These are phyloP conservation scores for Calvatia gigantea DNA, from an alignment of 768 basidiomycete genomes.

Conservation along the genomic window DNA sequence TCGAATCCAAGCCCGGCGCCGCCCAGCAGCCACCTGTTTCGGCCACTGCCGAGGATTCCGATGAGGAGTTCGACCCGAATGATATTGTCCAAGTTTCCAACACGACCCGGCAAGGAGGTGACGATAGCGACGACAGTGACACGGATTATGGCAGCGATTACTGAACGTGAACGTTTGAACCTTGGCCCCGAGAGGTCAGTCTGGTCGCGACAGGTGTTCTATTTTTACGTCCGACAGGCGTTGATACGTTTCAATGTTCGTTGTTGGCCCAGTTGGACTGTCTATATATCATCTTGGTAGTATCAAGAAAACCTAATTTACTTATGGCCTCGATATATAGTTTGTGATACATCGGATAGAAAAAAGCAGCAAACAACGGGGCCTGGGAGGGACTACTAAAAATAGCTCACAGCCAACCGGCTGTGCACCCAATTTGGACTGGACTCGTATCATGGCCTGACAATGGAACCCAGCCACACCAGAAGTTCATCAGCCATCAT, in stretches of 20 bases:
- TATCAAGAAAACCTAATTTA: no score
- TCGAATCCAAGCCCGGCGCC: background rate
- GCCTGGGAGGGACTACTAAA: background rate
- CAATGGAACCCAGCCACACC: background rate
- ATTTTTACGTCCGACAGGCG: background rate
- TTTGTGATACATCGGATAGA: background rate
- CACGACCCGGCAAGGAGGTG: background rate
- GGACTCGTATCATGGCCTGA: no score
- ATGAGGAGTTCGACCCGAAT: conserved; percentile 32
- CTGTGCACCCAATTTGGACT: background rate
- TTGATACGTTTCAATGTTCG: no score
- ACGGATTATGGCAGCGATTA: conserved; percentile 20
- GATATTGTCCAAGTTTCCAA: conserved; percentile 17
- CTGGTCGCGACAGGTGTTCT: no score
- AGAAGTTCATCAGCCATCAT: background rate
- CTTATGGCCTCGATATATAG: no score
- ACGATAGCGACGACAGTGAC: conserved; percentile 16
- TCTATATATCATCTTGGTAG: no score
- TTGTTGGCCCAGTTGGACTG: no score
- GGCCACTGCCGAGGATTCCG: conserved; percentile 18
- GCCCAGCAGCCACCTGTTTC: background rate
- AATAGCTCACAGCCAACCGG: background rate
- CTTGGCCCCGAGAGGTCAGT: background rate
- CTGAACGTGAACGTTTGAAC: background rate
- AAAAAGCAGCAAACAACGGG: background rate